A percentile compares a stretch with the other conserved stretches of the same genome.
Evolutionary conservation across 305 asterid genomes (phyloP).

Genomic region (Solanum chacoense): DNA sequence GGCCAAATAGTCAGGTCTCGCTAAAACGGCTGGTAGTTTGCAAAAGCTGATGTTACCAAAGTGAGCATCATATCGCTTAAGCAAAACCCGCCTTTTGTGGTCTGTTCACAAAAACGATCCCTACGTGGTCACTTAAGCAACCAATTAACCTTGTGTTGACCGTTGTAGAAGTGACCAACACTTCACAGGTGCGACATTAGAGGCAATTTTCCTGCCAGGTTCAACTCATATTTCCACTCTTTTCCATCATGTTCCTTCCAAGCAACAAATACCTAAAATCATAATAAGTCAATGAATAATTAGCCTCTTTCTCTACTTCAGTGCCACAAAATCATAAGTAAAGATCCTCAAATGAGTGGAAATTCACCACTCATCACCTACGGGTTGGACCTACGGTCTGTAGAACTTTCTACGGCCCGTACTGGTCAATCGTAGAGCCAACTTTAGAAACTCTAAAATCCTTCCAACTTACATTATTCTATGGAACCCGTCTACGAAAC

Average conservation of each 20-base stretch:
- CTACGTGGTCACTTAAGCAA: neutral
- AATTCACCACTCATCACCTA: neutral
- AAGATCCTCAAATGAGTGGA: neutral
- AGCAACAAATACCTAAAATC: neutral
- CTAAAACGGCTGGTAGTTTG: neutral
- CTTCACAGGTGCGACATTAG: neutral
- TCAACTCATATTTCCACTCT: neutral
- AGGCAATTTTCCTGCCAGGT: neutral
- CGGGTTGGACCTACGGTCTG: neutral
- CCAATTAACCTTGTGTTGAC: neutral
- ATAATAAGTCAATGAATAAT: neutral
- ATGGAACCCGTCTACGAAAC: neutral
- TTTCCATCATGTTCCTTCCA: neutral
- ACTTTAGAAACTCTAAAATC: neutral
- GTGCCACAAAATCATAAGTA: neutral
- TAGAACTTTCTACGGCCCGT: neutral
- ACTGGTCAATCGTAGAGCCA: neutral
- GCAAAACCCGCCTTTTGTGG: neutral
- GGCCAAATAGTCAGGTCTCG: neutral
- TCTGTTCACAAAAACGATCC: neutral
- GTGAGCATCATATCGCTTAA: neutral
- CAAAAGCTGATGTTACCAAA: neutral
- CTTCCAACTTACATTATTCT: neutral
- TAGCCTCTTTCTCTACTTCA: neutral
- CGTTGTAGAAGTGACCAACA: neutral